phyloP scores from a whole-genome alignment of 2,329 filamentous ascomycete genomes.

The Aspergillus awamori region DNA sequence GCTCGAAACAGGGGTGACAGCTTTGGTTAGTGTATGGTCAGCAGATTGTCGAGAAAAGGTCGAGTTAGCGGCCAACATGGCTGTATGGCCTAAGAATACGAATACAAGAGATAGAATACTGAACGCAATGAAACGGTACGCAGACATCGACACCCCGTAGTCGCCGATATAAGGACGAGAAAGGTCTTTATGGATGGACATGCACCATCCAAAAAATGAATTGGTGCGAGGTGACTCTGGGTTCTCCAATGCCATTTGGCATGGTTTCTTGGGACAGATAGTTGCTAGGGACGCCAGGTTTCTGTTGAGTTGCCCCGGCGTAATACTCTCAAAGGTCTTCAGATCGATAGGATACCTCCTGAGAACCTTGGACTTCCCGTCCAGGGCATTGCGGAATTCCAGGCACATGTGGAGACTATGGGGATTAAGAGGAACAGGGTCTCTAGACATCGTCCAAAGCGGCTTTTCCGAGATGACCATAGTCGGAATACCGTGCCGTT shows the following conservation, averaged over 20 bases:
- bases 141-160: slow-evolving; percentile 27
- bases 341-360: slow-evolving; percentile 50
- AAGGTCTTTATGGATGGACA: slow-evolving; percentile 29
- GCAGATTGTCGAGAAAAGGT: slow-evolving; percentile 30
- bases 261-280: slow-evolving; percentile 32
- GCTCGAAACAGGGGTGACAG: slow-evolving; percentile 19
- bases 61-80: slow-evolving; percentile 28
- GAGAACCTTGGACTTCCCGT: slow-evolving; percentile 38
- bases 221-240: slow-evolving; percentile 14
- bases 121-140: slow-evolving; percentile 34
- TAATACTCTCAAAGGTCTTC: slow-evolving; percentile 51
- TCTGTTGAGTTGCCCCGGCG: slow-evolving; percentile 50
- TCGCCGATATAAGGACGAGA: slow-evolving; percentile 26
- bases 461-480: slow-evolving; percentile 50
- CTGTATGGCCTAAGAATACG: slow-evolving; percentile 36
- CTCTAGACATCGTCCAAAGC: slow-evolving; percentile 41
- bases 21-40: slow-evolving; percentile 27
- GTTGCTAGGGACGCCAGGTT: slow-evolving; percentile 49
- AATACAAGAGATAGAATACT: slow-evolving; percentile 32
- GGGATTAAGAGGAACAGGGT: slow-evolving; percentile 43
- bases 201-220: slow-evolving; percentile 23
- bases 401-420: slow-evolving; percentile 49
- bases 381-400: slow-evolving; percentile 40
- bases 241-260: slow-evolving; percentile 22
- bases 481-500: slow-evolving; percentile 47